These are phyloP conservation scores for Botrytis fragariae DNA, from an alignment of 2,329 filamentous ascomycete species.

Conservation along the genomic window DNA sequence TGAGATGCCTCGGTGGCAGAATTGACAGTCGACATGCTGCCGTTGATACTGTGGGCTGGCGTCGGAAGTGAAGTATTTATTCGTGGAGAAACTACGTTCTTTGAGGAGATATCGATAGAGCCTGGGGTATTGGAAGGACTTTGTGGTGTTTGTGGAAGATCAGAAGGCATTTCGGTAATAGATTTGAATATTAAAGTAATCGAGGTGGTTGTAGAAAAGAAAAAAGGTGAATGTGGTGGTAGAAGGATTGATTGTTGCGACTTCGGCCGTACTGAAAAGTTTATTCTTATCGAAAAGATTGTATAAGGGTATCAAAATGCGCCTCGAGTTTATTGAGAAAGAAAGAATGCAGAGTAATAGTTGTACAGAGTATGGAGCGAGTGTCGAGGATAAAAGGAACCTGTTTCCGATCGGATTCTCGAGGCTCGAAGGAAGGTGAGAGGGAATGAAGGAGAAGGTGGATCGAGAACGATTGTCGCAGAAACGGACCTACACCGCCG, in stretches of 20 bases:
- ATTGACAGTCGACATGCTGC: constrained; percentile 40
- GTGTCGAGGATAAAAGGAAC: constrained; percentile 19
- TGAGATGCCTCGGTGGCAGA: constrained; percentile 27
- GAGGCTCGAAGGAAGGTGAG: constrained; percentile 11
- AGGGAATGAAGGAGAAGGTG: constrained; percentile 23
- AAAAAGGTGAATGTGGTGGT: background rate
- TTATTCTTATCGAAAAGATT: constrained; percentile 9
- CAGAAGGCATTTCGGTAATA: constrained; percentile 52
- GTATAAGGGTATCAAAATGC: constrained; percentile 18
- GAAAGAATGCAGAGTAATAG: background rate
- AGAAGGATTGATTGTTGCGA: background rate
- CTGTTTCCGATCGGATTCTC: constrained; percentile 14
- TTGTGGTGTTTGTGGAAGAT: constrained; percentile 65
- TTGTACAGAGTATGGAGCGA: background rate
- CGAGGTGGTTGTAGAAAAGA: constrained; percentile 2
- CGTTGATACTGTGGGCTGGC: constrained; percentile 62
- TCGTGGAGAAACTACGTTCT: constrained; percentile 51
- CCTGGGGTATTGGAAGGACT: constrained; percentile 61
- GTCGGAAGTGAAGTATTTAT: constrained; percentile 51
- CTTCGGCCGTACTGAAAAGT: background rate
- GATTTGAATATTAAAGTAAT: constrained; percentile 17
- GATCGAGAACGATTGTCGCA: constrained; percentile 25
- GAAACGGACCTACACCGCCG: constrained; percentile 26
- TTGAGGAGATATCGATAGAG: constrained; percentile 42
- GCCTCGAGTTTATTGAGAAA: constrained; percentile 9